phyloP scores from a whole-genome alignment of 2,329 filamentous ascomycete genomes.

The Emmonsia crescens region DNA sequence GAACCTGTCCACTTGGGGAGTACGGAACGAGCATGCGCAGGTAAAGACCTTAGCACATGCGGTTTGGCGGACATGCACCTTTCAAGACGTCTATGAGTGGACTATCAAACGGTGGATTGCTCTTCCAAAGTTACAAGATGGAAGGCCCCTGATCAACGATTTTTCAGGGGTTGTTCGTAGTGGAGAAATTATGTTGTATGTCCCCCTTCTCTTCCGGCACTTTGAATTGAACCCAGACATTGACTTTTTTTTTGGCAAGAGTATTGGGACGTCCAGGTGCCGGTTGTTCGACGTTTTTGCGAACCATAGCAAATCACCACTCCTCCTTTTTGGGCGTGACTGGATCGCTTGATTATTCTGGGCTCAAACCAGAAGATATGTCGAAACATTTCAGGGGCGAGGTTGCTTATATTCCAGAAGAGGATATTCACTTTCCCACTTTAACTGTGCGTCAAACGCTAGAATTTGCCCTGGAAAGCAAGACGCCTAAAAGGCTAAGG shows the following conservation, averaged over 20 bases:
- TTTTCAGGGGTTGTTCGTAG: slow-evolving; percentile 55
- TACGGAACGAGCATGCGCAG: slow-evolving; percentile 50
- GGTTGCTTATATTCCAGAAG: slow-evolving; percentile 74
- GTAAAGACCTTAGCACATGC: slow-evolving; percentile 60
- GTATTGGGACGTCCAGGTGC: slow-evolving; percentile 55
- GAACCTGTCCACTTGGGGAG: slow-evolving; percentile 58
- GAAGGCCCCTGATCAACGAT: slow-evolving; percentile 47
- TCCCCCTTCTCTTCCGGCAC: slow-evolving; percentile 1
- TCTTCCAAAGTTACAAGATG: slow-evolving; percentile 34
- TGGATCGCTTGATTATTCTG: slow-evolving; percentile 58
- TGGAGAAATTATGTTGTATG: slow-evolving; percentile 54
- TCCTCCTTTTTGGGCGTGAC: slow-evolving; percentile 59
- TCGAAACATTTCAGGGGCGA: slow-evolving; percentile 66
- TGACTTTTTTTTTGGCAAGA: slow-evolving; percentile 19
- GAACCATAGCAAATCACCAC: slow-evolving; percentile 71
- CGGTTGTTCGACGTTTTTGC: slow-evolving; percentile 67
- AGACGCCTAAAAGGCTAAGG: slow-evolving; percentile 64
- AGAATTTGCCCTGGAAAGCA: slow-evolving; percentile 72
- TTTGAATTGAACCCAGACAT: not conserved
- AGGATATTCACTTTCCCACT: slow-evolving; percentile 74
- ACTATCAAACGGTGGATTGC: slow-evolving; percentile 39
- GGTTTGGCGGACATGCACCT: slow-evolving; percentile 62
- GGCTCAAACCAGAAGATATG: slow-evolving; percentile 57
- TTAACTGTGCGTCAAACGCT: slow-evolving; percentile 80
- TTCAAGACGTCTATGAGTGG: slow-evolving; percentile 53